Conservation (phyloP, 1,284 basidiomycete genomes). For the Sporisorium reilianum region DNA sequence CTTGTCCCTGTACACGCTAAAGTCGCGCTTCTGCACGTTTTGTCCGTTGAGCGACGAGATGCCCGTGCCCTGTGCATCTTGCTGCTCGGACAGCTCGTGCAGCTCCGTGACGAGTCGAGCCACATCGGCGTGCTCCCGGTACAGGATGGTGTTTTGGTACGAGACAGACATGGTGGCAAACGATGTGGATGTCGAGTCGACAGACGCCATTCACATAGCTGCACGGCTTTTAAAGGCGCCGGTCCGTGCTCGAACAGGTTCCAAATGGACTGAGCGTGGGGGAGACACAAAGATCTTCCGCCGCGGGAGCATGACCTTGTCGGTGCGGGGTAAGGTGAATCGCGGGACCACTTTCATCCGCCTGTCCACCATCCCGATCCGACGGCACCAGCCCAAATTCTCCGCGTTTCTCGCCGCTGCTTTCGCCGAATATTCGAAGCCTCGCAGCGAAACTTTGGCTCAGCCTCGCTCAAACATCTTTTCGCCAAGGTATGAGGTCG, state of each 20-base stretch:
- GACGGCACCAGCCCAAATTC: not conserved
- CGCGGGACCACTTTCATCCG: slow-evolving; percentile 10
- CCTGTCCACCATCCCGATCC: not conserved
- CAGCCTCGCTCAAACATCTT: not conserved
- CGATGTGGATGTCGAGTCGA: not conserved
- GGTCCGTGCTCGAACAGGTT: too few relatives aligned
- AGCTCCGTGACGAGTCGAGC: slow-evolving; percentile 34
- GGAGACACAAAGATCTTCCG: not conserved
- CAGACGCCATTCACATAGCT: not conserved
- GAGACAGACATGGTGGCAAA: slow-evolving; percentile 16
- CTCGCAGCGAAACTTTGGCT: not conserved
- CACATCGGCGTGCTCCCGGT: slow-evolving; percentile 16
- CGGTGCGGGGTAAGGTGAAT: not conserved
- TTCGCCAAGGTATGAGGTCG: not conserved
- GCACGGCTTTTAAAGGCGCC: too few relatives aligned
- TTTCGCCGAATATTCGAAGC: slow-evolving; percentile 6
- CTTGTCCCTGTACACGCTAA: slow-evolving; percentile 39
- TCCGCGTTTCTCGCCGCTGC: slow-evolving; percentile 9
- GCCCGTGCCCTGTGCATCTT: slow-evolving; percentile 36
- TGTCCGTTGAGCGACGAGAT: slow-evolving; percentile 40
- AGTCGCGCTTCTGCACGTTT: slow-evolving; percentile 30
- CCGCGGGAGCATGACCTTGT: too few relatives aligned
- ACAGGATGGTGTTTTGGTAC: slow-evolving; percentile 27
- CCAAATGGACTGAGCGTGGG: not conserved
- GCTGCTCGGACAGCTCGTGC: slow-evolving; percentile 33